phyloP scores from a whole-genome alignment of 2,329 filamentous ascomycete species.

The Plectosphaerella cucumerina region DNA sequence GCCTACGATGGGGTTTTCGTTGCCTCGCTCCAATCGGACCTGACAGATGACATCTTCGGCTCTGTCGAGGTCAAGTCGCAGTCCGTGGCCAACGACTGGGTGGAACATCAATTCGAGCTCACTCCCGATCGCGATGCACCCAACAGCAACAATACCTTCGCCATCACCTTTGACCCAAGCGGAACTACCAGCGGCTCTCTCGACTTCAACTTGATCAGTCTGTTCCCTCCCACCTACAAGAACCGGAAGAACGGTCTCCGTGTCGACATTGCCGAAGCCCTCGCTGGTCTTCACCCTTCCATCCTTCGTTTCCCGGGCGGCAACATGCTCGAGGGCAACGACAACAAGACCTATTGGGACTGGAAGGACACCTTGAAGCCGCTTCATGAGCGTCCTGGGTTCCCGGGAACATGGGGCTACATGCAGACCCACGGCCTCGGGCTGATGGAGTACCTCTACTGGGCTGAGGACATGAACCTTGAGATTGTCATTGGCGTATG shows the following conservation, averaged over 20 bases:
- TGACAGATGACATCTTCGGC: slow-evolving; percentile 40
- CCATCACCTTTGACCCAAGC: slow-evolving; percentile 46
- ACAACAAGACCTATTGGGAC: slow-evolving; percentile 40
- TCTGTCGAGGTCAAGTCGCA: slow-evolving; percentile 41
- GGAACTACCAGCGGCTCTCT: slow-evolving; percentile 35
- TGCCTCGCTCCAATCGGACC: slow-evolving; percentile 39
- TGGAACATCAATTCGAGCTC: slow-evolving; percentile 45
- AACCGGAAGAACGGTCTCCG: slow-evolving; percentile 53
- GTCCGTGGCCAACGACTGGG: slow-evolving; percentile 37
- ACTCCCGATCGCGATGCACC: slow-evolving; percentile 40
- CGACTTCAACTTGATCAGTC: slow-evolving; percentile 54
- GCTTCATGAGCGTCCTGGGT: slow-evolving; percentile 49
- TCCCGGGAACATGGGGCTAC: slow-evolving; percentile 54
- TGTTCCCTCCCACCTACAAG: slow-evolving; percentile 60
- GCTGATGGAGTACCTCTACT: slow-evolving; percentile 57
- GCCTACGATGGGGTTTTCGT: slow-evolving; percentile 42
- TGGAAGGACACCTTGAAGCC: slow-evolving; percentile 52
- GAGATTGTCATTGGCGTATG: slow-evolving; percentile 56
- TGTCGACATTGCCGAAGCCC: slow-evolving; percentile 47
- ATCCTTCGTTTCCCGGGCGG: slow-evolving; percentile 64
- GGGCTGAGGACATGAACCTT: slow-evolving; percentile 57
- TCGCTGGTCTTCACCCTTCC: slow-evolving; percentile 47
- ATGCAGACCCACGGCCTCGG: slow-evolving; percentile 58
- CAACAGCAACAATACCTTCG: slow-evolving; percentile 52
- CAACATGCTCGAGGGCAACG: slow-evolving; percentile 53